Percentiles rank a stretch among this genome's conserved stretches.
phyloP scores from a whole-genome alignment of 768 basidiomycete genomes.

The Russula emetica region DNA sequence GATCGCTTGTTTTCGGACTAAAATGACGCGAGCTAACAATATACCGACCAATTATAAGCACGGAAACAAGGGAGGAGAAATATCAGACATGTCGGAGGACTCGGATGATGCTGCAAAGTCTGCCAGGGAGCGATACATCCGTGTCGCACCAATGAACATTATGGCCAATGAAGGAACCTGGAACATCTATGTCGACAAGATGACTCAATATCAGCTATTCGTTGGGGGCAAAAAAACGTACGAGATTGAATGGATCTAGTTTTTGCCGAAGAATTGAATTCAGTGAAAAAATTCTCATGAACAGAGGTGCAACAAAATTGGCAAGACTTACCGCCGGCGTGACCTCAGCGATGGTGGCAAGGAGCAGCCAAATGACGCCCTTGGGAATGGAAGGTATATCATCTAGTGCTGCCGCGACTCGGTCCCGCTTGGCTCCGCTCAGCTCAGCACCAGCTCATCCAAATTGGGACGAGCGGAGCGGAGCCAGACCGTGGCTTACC shows the following conservation, averaged over 20 bases:
- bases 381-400: background rate
- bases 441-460: no score
- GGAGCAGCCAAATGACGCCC: background rate
- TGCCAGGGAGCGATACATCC: background rate
- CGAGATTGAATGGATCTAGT: background rate
- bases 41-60: background rate
- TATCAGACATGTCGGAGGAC: background rate
- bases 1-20: background rate
- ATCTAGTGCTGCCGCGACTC: no score
- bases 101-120: background rate
- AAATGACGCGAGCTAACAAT: background rate
- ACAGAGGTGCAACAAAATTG: background rate
- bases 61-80: background rate
- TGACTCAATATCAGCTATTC: background rate
- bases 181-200: background rate
- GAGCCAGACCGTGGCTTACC: no score
- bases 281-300: background rate
- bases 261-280: background rate
- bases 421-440: no score
- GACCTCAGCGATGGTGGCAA: background rate
- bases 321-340: background rate
- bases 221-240: background rate
- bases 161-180: background rate
- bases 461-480: no score
- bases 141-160: background rate